Base-by-base conservation (phyloP, 805 yeast species). In the Vanderwaltozyma verrucispora region DNA sequence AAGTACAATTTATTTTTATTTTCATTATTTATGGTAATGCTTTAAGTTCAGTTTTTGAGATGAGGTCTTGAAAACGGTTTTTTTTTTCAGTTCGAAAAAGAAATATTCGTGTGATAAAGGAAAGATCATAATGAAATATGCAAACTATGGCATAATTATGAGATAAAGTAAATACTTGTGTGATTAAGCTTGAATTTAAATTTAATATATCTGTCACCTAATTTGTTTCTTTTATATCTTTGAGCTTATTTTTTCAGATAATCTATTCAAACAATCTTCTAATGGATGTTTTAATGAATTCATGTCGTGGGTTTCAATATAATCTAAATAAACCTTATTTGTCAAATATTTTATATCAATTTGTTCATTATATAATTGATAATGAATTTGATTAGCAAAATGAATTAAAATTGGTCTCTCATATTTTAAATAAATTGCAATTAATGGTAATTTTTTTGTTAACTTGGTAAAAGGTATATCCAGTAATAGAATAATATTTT, bases 351-450 rank as follows among this genome's bases (percentile, higher is more conserved):
- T 44, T 28, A 50, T 33, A 26, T 52, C 56, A 27, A 59, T 49
- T 15, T 54, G 51, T 17, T 56, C 54, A 7, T 50, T 44, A 35
- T 59, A 62, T n/a, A 62, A 35, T 31, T 55, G 49, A 23, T 35
- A 43, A 38, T 62, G 65, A 6, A 56, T 38, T 37, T 50, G 53
- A 23, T 54, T 50, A 26, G 60, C 61, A 45, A 63, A 63, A 17
- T 53, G 50, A 8, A 46, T 45, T 12, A 62, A 48, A 2, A 56
- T 43, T 3, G 49, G 47, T 28, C 58, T 56, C 20, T 51, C 56
- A 20, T 52, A 47, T 20, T 48, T 45, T 13, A 59, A 39, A 18
- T 47, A 43, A 2, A 46, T 41, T 3, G 50, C 52, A 12, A 62
- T 48, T 8, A 48, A 38, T 3, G 62, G 54, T 11, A 62, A 46